These are phyloP conservation scores for maize (Zea mays) DNA, from an alignment of 176 grass and related monocot species.

Conservation along the genomic window Zm-B73-REFERENCE-NAM-5.0 NC_050096.1:223911501-223912000, in stretches of 20 bases:
- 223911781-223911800: background rate
- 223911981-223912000: too few relatives aligned
- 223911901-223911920: background rate
- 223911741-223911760: background rate
- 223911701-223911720: conserved; percentile 15
- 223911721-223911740: conserved; percentile 46
- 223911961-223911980: too few relatives aligned
- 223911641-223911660: background rate
- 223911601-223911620: background rate
- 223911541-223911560: too few relatives aligned
- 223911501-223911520: too few relatives aligned
- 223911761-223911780: conserved; percentile 15
- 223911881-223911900: background rate
- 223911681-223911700: background rate
- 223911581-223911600: too few relatives aligned
- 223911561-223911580: too few relatives aligned
- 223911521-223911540: too few relatives aligned
- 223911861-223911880: too few relatives aligned
- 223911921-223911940: background rate
- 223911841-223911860: background rate
- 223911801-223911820: background rate
- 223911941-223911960: background rate
- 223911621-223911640: background rate
- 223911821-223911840: background rate
- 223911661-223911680: background rate